Evolutionary conservation across 1,284 basidiomycete species (phyloP).

Genomic region (Ceratobasidium sp.): DNA sequence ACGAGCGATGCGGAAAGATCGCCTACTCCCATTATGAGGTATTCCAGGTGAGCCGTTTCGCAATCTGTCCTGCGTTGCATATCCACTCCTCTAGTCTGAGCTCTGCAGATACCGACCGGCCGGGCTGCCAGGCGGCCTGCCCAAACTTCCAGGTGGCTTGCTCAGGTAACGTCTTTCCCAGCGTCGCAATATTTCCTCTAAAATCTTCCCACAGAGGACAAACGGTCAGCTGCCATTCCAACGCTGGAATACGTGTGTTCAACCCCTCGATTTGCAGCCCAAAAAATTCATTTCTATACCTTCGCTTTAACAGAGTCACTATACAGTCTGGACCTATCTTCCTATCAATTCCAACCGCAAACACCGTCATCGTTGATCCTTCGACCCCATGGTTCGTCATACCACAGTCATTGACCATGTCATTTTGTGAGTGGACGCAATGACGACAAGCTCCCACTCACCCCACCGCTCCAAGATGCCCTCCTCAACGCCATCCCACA

Average conservation of each 20-base stretch:
- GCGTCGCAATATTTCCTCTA: background rate
- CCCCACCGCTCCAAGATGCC: background rate
- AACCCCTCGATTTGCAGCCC: background rate
- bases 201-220: conserved; percentile 4
- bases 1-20: conserved; percentile 2
- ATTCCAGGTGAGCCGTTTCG: background rate
- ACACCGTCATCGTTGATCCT: background rate
- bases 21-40: conserved; percentile 8
- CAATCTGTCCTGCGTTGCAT: background rate
- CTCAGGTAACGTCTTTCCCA: background rate
- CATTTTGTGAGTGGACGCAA: background rate
- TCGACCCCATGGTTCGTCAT: conserved; percentile 19
- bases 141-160: no score
- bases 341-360: background rate
- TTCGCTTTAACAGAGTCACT: background rate
- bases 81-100: background rate
- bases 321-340: background rate
- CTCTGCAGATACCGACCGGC: conserved; percentile 3
- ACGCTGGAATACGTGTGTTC: background rate
- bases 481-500: background rate
- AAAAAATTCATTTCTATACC: background rate
- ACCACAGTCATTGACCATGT: background rate
- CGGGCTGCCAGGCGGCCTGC: background rate
- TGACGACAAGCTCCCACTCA: background rate
- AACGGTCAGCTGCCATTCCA: conserved; percentile 1